These are phyloP conservation scores for Neoboletus magnificus DNA, from an alignment of 768 basidiomycete species.

Conservation along the genomic window DNA sequence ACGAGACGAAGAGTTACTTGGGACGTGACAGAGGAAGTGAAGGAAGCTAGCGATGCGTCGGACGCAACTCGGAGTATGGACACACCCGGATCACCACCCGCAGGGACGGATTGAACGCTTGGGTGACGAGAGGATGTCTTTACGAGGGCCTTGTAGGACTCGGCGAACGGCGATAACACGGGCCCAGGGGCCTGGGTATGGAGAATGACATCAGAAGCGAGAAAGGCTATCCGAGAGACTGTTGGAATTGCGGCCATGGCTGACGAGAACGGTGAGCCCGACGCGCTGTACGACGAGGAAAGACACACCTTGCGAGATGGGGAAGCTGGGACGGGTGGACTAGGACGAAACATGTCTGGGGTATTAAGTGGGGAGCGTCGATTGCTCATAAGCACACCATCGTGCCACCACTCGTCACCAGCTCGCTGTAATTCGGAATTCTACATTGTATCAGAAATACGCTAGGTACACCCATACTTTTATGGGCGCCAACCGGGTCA, in stretches of 20 bases:
- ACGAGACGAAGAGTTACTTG: conserved; percentile 59
- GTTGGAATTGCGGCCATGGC: conserved; percentile 32
- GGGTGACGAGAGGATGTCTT: conserved; percentile 38
- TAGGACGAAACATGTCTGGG: neutral
- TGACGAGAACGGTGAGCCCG: conserved; percentile 3
- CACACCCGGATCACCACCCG: conserved; percentile 63
- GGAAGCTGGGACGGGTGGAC: neutral
- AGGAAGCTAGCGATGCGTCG: conserved; percentile 48
- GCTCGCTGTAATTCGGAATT: conserved; percentile 7
- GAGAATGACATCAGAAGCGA: conserved; percentile 65
- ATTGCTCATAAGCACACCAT: conserved; percentile 25
- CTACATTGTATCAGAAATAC: neutral
- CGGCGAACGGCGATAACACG: conserved; percentile 38
- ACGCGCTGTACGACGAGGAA: neutral
- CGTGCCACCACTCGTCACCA: conserved; percentile 7
- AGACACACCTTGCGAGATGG: conserved; percentile 6
- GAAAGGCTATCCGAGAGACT: conserved; percentile 68
- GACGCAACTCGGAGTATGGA: conserved; percentile 49
- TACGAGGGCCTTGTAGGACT: conserved; percentile 31
- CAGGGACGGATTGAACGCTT: conserved; percentile 49
- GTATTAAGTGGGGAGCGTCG: neutral
- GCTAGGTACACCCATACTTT: neutral
- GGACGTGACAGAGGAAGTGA: conserved; percentile 52
- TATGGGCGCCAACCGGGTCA: neutral
- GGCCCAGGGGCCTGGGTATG: conserved; percentile 49